Conservation (phyloP, 179 eudicot species). For the Spinacia oleracea region DNA sequence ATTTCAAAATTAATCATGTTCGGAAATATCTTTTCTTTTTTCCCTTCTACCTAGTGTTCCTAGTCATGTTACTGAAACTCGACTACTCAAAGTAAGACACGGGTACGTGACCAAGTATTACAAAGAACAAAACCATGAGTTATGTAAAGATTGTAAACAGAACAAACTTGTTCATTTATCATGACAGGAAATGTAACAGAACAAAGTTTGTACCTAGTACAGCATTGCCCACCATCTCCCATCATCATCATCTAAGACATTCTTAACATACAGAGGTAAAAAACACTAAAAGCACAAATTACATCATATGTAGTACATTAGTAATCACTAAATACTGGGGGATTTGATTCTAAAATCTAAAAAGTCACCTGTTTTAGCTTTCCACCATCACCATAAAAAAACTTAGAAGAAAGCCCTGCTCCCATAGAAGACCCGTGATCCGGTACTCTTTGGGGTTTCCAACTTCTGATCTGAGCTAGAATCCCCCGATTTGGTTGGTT, state of each 20-base stretch:
- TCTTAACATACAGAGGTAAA: constrained; percentile 29
- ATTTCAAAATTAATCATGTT: background rate
- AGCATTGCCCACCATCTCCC: constrained; percentile 28
- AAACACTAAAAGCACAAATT: constrained; percentile 35
- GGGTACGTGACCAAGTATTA: background rate
- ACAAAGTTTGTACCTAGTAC: constrained; percentile 36
- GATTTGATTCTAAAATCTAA: constrained; percentile 45
- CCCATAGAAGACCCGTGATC: constrained; percentile 86
- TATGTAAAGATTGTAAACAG: constrained; percentile 11
- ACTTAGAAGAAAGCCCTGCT: constrained; percentile 96
- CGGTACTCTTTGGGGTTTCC: constrained; percentile 58
- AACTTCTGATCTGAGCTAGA: constrained; percentile 66
- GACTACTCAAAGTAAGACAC: background rate
- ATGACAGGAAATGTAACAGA: constrained; percentile 29
- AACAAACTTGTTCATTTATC: constrained; percentile 30
- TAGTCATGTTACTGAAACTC: background rate
- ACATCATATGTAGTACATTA: constrained; percentile 35
- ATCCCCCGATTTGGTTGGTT: constrained; percentile 58
- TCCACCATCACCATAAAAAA: constrained; percentile 29
- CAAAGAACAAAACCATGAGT: background rate
- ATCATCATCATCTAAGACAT: constrained; percentile 25
- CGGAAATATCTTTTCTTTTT: background rate
- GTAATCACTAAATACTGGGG: constrained; percentile 36
- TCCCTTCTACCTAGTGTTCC: too few relatives aligned
- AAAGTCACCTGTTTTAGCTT: constrained; percentile 39